Evolutionary conservation across 352 stramenopile species (phyloP).

Genomic region (Peronospora belbahrii): DNA sequence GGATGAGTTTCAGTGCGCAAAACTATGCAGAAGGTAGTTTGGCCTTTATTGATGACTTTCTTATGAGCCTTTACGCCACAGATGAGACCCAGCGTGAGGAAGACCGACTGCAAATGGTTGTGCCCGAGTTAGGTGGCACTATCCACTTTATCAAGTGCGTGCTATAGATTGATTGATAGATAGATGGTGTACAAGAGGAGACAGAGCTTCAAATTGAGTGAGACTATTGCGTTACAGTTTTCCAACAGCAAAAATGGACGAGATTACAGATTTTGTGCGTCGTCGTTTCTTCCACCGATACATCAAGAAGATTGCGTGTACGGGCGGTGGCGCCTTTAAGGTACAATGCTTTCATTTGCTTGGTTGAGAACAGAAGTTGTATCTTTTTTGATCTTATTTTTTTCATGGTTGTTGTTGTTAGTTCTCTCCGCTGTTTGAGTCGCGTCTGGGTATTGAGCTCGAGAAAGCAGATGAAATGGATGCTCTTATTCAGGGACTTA

Average conservation of each 20-base stretch:
- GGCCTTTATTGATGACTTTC: constrained; percentile 42
- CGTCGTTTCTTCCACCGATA: constrained; percentile 85
- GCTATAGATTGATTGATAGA: neutral
- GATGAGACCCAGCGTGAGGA: constrained; percentile 47
- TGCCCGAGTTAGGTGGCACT: constrained; percentile 79
- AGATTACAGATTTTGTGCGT: constrained; percentile 59
- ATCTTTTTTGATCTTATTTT: neutral
- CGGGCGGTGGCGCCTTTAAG: constrained; percentile 95
- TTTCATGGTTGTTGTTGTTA: constrained; percentile 8
- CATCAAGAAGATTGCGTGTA: constrained; percentile 86
- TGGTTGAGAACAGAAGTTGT: neutral
- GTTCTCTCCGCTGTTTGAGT: constrained; percentile 78
- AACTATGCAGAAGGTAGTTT: constrained; percentile 36
- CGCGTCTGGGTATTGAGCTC: constrained; percentile 89
- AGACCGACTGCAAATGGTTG: constrained; percentile 51
- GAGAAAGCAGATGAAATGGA: constrained; percentile 95
- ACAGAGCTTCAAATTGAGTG: neutral
- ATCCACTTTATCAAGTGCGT: constrained; percentile 90
- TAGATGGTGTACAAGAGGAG: neutral
- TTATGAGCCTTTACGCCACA: constrained; percentile 35
- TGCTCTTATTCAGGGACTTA: constrained; percentile 93
- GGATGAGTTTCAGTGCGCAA: constrained; percentile 6
- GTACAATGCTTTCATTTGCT: constrained; percentile 7
- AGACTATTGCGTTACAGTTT: constrained; percentile 35
- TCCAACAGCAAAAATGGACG: constrained; percentile 59